Conservation (phyloP, 2,329 filamentous ascomycete genomes). For the Pezicula carpinea region DNA sequence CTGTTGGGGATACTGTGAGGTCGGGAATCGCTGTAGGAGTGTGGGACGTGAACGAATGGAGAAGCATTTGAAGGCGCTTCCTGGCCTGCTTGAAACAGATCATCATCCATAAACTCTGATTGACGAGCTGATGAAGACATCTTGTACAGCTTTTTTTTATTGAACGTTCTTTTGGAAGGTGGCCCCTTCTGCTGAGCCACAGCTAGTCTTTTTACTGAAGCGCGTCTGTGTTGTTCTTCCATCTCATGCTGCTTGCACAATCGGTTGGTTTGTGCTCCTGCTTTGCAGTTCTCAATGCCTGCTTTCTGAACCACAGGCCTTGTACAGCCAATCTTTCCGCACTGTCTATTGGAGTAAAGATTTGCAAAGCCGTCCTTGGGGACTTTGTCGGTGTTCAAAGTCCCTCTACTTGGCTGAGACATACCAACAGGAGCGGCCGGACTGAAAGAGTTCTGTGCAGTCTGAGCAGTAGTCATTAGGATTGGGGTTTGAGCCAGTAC, state of each 20-base stretch:
- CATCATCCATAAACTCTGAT: background rate
- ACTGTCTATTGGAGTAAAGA: background rate
- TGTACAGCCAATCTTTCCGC: background rate
- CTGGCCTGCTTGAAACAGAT: background rate
- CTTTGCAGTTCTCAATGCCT: constrained; percentile 1
- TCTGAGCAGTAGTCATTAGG: no score
- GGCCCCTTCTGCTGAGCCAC: background rate
- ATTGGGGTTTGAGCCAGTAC: no score
- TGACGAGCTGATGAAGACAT: background rate
- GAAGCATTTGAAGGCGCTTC: background rate
- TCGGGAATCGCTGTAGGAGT: background rate
- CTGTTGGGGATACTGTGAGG: no score
- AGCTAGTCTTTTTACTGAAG: background rate
- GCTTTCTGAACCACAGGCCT: background rate
- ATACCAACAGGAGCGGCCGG: no score
- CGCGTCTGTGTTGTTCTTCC: constrained; percentile 2
- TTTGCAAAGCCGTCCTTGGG: no score
- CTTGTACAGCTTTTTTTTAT: constrained; percentile 17
- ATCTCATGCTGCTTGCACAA: constrained; percentile 2
- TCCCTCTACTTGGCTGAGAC: no score
- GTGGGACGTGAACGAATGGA: background rate
- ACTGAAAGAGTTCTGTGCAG: no score
- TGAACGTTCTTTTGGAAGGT: constrained; percentile 2
- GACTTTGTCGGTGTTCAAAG: background rate
- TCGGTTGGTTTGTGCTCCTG: background rate